Evolutionary conservation across 306 rosid species (phyloP).

Genomic region (Luffa acutangula): DNA sequence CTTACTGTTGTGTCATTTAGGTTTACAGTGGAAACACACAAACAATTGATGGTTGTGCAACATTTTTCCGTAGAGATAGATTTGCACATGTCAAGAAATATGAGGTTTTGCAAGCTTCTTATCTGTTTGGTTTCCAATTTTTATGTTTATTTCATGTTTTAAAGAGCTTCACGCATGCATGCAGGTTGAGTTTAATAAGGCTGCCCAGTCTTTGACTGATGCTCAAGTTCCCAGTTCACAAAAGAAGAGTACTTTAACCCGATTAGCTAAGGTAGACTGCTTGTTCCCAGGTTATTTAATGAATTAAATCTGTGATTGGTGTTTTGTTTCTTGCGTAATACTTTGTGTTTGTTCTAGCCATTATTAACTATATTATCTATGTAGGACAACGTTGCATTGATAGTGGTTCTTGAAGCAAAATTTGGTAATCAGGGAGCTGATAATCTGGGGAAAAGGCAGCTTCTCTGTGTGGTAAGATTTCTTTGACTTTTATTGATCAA

Average conservation of each 20-base stretch:
- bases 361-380: slow-evolving; percentile 13
- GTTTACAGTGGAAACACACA: slow-evolving; percentile 41
- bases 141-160: not conserved
- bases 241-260: slow-evolving; percentile 76
- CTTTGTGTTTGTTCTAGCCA: not conserved
- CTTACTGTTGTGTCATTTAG: slow-evolving; percentile 29
- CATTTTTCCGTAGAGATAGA: slow-evolving; percentile 96
- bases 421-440: slow-evolving; percentile 72
- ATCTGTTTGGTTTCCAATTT: not conserved
- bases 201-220: slow-evolving; percentile 94
- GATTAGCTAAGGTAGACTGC: slow-evolving; percentile 70
- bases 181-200: slow-evolving; percentile 97
- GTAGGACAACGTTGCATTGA: slow-evolving; percentile 94
- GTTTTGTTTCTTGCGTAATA: not conserved
- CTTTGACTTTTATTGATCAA: not conserved
- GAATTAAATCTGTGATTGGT: not conserved
- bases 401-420: slow-evolving; percentile 91
- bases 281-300: not conserved
- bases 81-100: slow-evolving; percentile 93
- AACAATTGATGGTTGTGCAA: slow-evolving; percentile 90
- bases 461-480: slow-evolving; percentile 78
- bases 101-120: slow-evolving; percentile 37
- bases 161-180: slow-evolving; percentile 16
- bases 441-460: slow-evolving; percentile 86
- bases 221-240: slow-evolving; percentile 82